These are phyloP conservation scores for Sphagnum magellanicum DNA, from an alignment of 228 moss, liverwort and hornwort genomes.

Conservation along the genomic window DNA sequence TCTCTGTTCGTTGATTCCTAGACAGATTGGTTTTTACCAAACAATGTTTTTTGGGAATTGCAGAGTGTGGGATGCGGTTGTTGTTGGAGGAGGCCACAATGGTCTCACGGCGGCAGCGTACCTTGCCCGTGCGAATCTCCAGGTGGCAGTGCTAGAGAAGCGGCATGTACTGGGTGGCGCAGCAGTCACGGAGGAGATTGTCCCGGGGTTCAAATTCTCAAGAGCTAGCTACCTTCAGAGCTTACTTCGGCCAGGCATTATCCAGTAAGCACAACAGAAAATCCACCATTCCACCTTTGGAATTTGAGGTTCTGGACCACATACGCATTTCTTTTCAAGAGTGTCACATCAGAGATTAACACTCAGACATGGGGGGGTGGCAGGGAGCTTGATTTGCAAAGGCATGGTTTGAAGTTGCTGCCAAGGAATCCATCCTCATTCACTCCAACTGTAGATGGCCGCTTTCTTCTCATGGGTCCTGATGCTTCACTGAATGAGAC, in stretches of 20 bases:
- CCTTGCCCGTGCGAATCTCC: constrained; percentile 69
- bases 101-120: constrained; percentile 88
- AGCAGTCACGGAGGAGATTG: constrained; percentile 81
- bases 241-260: constrained; percentile 72
- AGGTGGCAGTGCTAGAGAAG: constrained; percentile 75
- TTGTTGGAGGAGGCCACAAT: constrained; percentile 90
- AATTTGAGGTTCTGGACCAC: no score
- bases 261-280: constrained; percentile 33
- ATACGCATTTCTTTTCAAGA: no score
- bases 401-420: constrained; percentile 84
- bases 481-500: constrained; percentile 57
- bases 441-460: constrained; percentile 76
- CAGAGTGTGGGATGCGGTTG: constrained; percentile 82
- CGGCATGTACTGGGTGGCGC: constrained; percentile 81
- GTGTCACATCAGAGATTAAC: no score
- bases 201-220: constrained; percentile 90
- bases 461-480: constrained; percentile 75
- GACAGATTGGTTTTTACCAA: no score
- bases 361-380: not conserved
- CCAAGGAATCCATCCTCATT: constrained; percentile 81
- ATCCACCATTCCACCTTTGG: no score
- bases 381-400: constrained; percentile 73
- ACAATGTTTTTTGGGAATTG: not conserved
- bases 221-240: constrained; percentile 95
- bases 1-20: no score